Base-by-base conservation (phyloP, 805 yeast species). In the Cyberlindnera samutprakarnensis region DNA sequence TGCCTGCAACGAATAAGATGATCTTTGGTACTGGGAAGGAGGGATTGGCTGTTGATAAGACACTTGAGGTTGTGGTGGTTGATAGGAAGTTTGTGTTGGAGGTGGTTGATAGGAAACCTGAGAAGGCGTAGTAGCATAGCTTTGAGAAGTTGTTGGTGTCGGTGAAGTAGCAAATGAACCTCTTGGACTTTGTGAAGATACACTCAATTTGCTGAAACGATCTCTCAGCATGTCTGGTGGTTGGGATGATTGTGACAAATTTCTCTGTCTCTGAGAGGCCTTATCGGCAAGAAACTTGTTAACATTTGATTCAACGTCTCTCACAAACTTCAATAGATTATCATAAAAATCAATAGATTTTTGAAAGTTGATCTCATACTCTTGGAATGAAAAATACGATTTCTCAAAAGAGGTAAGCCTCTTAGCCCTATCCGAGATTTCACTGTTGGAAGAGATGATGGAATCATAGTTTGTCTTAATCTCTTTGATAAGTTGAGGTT, bases 321-420 rank as follows among this genome's bases (percentile, higher is more conserved):
- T 14, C 33, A 50, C 37, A 25, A 42, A 48, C 27, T 44, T 57
- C 39, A 43, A 38, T 42, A 53, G 50, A 38, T 73, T 69, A 7
- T 59, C 56, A 53, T 90, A 90, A 49, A 85, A 83, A 9, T 58
- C 65, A 8, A 57, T 44, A 0, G 94, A 94, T 41, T 73, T 76
- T 12, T 59, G 55, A 33, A 73, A 52, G 6, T 94, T 95, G 6
- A 60, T 59, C 10, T 61, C 54, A 43, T 76, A 78, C 12, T 68
- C 66, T 23, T 62, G 62, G 77, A 88, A 86, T 14, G 61, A 58
- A 7, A 68, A 62, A 44, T 67, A 70, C 2, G 86, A 78, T 6
- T 57, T 51, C 31, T 68, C 53, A 35, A 70, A 60, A 28, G 62
- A 59, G 6, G 57, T 61, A 30, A 66, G 66, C 43, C 62, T 56